Conservation (phyloP, 1,139 yeast species). For the Sugiyamaella grinbergsii region DNA sequence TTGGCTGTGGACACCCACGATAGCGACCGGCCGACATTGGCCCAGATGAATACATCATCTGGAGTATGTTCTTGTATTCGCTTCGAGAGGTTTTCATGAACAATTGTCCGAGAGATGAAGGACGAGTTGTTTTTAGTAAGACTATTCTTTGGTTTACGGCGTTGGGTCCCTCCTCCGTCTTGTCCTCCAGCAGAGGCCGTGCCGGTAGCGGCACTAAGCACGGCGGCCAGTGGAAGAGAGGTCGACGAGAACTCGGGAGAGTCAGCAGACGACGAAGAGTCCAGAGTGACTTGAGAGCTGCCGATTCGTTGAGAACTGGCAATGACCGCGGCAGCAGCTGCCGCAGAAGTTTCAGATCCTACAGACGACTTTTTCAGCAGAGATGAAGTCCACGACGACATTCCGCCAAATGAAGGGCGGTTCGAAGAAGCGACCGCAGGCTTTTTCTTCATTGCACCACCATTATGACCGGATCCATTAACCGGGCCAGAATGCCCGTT, state of each 20-base stretch:
- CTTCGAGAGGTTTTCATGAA: constrained; percentile 42
- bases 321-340: constrained; percentile 17
- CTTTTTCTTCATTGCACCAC: background rate
- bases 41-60: constrained; percentile 38
- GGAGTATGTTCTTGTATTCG: constrained; percentile 38
- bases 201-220: constrained; percentile 8
- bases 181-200: background rate
- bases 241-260: constrained; percentile 11
- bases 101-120: constrained; percentile 44
- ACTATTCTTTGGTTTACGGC: constrained; percentile 39
- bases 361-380: constrained; percentile 13
- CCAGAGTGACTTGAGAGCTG: constrained; percentile 14
- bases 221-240: constrained; percentile 10
- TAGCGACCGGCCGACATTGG: constrained; percentile 43
- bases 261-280: constrained; percentile 8
- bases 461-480: constrained; percentile 1
- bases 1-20: constrained; percentile 38
- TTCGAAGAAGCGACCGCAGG: constrained; percentile 12
- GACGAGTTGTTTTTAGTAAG: constrained; percentile 45
- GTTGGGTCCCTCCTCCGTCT: constrained; percentile 21
- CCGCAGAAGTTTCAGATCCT: constrained; percentile 3
- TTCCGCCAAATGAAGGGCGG: constrained; percentile 19
- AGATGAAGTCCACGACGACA: constrained; percentile 17
- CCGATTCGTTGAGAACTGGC: constrained; percentile 1
- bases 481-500: no score